Evolutionary conservation across 768 basidiomycete genomes (phyloP).

Genomic region (Sutorius australiensis): DNA sequence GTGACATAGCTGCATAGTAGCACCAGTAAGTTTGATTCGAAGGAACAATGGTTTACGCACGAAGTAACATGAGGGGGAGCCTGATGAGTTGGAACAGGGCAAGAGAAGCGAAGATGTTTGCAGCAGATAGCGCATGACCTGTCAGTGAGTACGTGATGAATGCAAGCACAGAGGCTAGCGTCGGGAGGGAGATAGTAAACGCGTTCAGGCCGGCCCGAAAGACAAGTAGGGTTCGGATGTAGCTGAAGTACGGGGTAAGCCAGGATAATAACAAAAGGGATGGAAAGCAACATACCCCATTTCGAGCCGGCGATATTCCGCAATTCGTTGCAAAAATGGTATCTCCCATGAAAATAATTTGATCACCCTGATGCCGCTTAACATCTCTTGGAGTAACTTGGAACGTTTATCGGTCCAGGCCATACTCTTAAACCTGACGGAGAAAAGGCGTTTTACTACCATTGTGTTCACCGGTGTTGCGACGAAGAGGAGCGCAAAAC

Average conservation of each 20-base stretch:
- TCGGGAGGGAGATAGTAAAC: conserved; percentile 68
- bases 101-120: conserved; percentile 78
- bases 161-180: conserved; percentile 71
- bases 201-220: conserved; percentile 66
- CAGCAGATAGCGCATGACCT: conserved; percentile 65
- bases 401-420: conserved; percentile 87
- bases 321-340: conserved; percentile 74
- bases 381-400: conserved; percentile 83
- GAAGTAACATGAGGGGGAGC: conserved; percentile 73
- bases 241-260: conserved; percentile 32
- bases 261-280: conserved; percentile 4
- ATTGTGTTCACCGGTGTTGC: conserved; percentile 68
- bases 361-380: conserved; percentile 88
- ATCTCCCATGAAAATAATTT: conserved; percentile 89
- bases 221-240: conserved; percentile 63
- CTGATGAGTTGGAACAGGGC: conserved; percentile 82
- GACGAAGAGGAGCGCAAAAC: conserved; percentile 61
- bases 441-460: conserved; percentile 63
- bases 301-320: conserved; percentile 67
- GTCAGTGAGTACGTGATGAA: conserved; percentile 75
- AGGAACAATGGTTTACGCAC: conserved; percentile 24
- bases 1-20: conserved; percentile 50
- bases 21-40: conserved; percentile 5
- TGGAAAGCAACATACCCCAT: conserved; percentile 43
- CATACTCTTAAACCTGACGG: conserved; percentile 71